phyloP scores from a whole-genome alignment of 1,139 yeast species.

The Yamadazyma songkhlaensis region DNA sequence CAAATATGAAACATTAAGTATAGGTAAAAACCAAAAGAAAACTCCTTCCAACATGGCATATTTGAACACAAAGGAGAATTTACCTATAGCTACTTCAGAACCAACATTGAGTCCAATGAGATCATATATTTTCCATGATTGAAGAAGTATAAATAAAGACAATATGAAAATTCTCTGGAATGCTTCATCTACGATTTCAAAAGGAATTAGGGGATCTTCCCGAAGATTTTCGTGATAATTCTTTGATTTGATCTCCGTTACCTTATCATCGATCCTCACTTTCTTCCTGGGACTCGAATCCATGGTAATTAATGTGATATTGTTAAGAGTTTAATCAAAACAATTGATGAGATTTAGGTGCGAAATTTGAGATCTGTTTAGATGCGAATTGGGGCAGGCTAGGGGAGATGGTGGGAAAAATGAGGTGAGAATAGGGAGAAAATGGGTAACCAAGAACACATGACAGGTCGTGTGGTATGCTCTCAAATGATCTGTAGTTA shows the following conservation, averaged over 20 bases:
- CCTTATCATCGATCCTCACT: conserved; percentile 15
- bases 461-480: no score
- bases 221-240: neutral
- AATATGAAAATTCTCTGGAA: conserved; percentile 70
- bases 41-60: conserved; percentile 71
- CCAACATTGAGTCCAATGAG: conserved; percentile 33
- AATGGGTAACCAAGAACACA: no score
- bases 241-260: conserved; percentile 9
- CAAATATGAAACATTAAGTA: conserved; percentile 71
- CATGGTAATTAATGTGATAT: conserved; percentile 1
- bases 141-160: conserved; percentile 68
- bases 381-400: no score
- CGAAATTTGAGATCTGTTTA: neutral
- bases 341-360: neutral
- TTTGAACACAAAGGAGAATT: conserved; percentile 62
- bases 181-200: conserved; percentile 67
- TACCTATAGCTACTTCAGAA: conserved; percentile 25
- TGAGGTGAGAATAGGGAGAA: no score
- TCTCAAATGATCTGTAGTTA: no score
- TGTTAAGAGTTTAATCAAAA: conserved; percentile 1
- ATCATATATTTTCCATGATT: conserved; percentile 81
- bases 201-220: conserved; percentile 42
- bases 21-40: conserved; percentile 67
- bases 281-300: conserved; percentile 8
- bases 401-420: no score